phyloP scores from a whole-genome alignment of 2,329 filamentous ascomycete genomes.

The Ascomycota sp. region DNA sequence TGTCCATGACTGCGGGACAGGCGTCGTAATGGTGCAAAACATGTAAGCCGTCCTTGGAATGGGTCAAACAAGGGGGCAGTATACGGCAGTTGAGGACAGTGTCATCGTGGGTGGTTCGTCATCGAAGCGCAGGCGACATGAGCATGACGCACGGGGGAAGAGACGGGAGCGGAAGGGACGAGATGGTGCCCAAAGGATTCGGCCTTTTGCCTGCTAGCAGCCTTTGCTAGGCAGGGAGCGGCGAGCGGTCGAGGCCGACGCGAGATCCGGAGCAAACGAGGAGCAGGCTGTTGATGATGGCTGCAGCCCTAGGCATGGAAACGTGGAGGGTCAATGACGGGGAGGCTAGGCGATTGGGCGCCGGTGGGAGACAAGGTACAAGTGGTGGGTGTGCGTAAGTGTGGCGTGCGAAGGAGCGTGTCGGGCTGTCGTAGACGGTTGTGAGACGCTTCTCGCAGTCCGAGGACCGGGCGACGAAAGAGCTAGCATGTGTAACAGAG shows the following conservation, averaged over 20 bases:
- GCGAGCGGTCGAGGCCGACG: background rate
- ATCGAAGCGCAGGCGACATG: constrained; percentile 16
- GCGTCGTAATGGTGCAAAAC: constrained; percentile 9
- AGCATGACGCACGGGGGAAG: constrained; percentile 4
- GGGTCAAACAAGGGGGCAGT: constrained; percentile 9
- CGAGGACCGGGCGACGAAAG: background rate
- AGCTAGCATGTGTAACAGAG: background rate
- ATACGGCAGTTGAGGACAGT: constrained; percentile 5
- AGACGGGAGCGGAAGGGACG: constrained; percentile 1
- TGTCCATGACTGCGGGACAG: constrained; percentile 14
- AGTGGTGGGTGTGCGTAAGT: no score
- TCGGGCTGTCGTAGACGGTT: constrained; percentile 2
- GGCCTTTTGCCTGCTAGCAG: background rate
- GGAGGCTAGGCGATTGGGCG: constrained; percentile 2
- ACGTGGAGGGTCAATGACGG: constrained; percentile 1
- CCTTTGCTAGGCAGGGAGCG: background rate
- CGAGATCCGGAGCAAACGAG: constrained; percentile 1
- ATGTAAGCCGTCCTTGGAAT: constrained; percentile 14
- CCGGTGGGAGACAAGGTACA: background rate
- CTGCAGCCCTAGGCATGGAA: constrained; percentile 2
- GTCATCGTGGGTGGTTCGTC: constrained; percentile 5
- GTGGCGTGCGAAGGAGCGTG: background rate
- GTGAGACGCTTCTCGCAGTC: constrained; percentile 3
- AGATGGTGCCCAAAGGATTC: constrained; percentile 1
- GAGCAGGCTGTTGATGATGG: constrained; percentile 1